These are phyloP conservation scores for Filobasidium wieringae DNA, from an alignment of 768 basidiomycete species.

Conservation along the genomic window DNA sequence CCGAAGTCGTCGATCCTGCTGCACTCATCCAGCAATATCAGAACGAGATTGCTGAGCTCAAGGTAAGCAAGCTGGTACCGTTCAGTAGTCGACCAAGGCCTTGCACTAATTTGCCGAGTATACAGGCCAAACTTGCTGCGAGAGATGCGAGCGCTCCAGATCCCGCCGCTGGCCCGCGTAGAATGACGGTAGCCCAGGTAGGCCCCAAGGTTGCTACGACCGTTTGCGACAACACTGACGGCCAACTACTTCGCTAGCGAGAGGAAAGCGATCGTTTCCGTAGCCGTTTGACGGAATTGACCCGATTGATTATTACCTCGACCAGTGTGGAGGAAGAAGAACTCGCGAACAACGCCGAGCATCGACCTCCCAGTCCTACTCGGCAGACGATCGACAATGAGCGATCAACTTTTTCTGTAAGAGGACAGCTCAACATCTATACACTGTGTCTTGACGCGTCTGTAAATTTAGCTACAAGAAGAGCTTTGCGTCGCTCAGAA, in stretches of 20 bases:
- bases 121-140: conserved; percentile 28
- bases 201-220: background rate
- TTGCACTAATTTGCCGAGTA: background rate
- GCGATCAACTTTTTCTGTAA: conserved; percentile 15
- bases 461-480: conserved; percentile 59
- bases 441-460: conserved; percentile 31
- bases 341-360: background rate
- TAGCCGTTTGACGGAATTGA: conserved; percentile 33
- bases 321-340: conserved; percentile 49
- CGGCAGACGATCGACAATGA: conserved; percentile 56
- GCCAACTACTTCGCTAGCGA: conserved; percentile 5
- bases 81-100: conserved; percentile 36
- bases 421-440: background rate
- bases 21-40: conserved; percentile 87
- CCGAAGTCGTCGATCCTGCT: conserved; percentile 83
- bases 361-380: conserved; percentile 60
- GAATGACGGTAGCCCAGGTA: conserved; percentile 13
- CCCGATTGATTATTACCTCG: conserved; percentile 49
- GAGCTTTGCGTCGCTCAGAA: conserved; percentile 67
- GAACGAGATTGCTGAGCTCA: conserved; percentile 85
- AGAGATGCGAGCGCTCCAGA: conserved; percentile 61
- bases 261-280: conserved; percentile 25
- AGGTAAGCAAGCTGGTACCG: conserved; percentile 47
- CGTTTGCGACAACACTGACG: background rate
- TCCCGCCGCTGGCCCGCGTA: conserved; percentile 71